Percentiles rank a stretch among this genome's conserved stretches.
Evolutionary conservation across 768 basidiomycete species (phyloP).

Genomic region (Galerina sulciceps): DNA sequence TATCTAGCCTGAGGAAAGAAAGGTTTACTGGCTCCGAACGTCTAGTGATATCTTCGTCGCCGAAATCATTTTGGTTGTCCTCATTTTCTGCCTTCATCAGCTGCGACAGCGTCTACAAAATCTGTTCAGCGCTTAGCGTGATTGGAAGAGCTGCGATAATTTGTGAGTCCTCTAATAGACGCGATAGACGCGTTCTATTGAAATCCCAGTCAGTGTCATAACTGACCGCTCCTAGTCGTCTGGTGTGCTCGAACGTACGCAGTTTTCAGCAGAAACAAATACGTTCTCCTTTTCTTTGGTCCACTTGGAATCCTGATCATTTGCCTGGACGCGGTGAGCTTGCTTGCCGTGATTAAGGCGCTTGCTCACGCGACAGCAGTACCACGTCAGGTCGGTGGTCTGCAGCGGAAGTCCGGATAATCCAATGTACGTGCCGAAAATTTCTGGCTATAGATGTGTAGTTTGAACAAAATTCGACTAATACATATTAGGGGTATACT

Average conservation of each 20-base stretch:
- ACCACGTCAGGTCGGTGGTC: not conserved
- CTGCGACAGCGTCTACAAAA: conserved; percentile 10
- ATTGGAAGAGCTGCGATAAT: conserved; percentile 9
- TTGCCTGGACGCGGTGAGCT: not conserved
- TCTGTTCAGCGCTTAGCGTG: conserved; percentile 8
- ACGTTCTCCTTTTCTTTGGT: not conserved
- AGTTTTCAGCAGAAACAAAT: not conserved
- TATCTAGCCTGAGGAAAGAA: too few species aligned
- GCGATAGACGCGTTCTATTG: not conserved
- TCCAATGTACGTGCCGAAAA: not conserved
- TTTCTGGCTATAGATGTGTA: not conserved
- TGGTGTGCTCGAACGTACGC: not conserved
- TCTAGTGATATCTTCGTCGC: too few species aligned
- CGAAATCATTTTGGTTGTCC: too few species aligned
- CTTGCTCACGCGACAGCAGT: not conserved
- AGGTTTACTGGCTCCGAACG: too few species aligned
- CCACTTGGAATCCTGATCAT: not conserved
- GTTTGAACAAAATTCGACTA: too few species aligned
- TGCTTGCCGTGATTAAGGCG: not conserved
- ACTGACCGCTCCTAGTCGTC: not conserved
- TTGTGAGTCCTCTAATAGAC: conserved; percentile 1
- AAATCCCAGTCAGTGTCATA: not conserved
- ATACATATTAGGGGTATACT: too few species aligned
- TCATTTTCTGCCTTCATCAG: not conserved
- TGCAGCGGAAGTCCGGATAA: not conserved